Conservation (phyloP, 2,329 filamentous ascomycete species). For the Ascochyta pisi region DNA sequence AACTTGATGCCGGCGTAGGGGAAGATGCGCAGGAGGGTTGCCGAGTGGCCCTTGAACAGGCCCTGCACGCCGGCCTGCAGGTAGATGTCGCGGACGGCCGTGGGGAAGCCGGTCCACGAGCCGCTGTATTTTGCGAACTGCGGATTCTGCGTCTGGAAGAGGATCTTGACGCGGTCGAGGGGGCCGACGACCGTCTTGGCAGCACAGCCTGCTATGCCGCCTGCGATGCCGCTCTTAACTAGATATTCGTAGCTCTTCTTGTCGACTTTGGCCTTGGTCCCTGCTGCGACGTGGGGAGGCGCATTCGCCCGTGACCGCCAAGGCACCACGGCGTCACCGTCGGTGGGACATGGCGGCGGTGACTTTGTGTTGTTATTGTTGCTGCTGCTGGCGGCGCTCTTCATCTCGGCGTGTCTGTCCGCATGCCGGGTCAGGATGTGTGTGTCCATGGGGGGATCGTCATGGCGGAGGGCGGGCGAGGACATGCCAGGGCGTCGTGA, state of each 20-base stretch:
- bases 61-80: constrained; percentile 74
- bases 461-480: constrained; percentile 48
- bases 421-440: constrained; percentile 39
- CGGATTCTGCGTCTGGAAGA: constrained; percentile 95
- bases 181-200: constrained; percentile 95
- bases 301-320: constrained; percentile 31
- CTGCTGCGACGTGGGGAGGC: constrained; percentile 7
- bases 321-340: constrained; percentile 60
- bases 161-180: constrained; percentile 96
- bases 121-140: constrained; percentile 93
- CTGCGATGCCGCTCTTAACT: constrained; percentile 81
- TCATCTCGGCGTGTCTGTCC: constrained; percentile 33
- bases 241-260: constrained; percentile 85
- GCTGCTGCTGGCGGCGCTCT: constrained; percentile 20
- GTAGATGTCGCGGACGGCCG: constrained; percentile 85
- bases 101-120: constrained; percentile 83
- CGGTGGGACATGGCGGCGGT: constrained; percentile 58
- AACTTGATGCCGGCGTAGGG: constrained; percentile 99
- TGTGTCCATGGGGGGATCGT: constrained; percentile 41
- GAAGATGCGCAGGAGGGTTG: constrained; percentile 91
- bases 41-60: constrained; percentile 92
- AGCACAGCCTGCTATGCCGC: constrained; percentile 88
- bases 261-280: constrained; percentile 57
- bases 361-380: constrained; percentile 12
- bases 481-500: constrained; percentile 45